Evolutionary conservation across 2,329 filamentous ascomycete genomes (phyloP), one percentile per base, ranked within the genome.

Genomic region (Exophiala xenobiotica): DNA sequence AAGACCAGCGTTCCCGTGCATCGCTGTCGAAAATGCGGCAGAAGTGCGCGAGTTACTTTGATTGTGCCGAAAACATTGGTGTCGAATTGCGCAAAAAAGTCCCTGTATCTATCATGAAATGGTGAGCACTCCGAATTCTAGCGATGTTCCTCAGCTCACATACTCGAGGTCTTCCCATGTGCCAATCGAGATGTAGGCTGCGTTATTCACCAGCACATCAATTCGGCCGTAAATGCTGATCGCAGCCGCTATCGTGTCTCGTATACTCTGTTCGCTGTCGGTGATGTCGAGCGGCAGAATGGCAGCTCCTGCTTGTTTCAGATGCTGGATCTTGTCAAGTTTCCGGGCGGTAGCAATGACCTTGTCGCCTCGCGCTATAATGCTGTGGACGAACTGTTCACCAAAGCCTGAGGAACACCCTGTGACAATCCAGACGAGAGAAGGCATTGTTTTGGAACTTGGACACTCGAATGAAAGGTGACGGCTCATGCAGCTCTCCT

Each of bases 21-120:
- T 41, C 63, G 57, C 14, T 54, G 31, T 20, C 69, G 67, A 46
- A 73, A 59, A 46, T 68, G 63, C 3, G 70, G 70, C 5, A 70
- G 61, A 2, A 69, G 44, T 1, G 67, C 66, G 14, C 67, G 63
- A 19, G 65, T 66, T 2, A 70, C 54, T 20, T 67, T 67, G 12
- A 72, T 55, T 1, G 66, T 62, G 1, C 69, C 70, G 40, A 72
- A 69, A 2, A 66, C 57, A 48, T 74, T 74, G 8, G 65, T 65
- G 24, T 65, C 64, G 57, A 72, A 71, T 29, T 67, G 60, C n/a
- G 47, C 52, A 2, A 54, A 24, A 8, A 56, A 56, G 7, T 67
- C 61, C 26, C 60, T 60, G 3, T 63, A 56, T 45, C 57, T 63
- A 7, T 12, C 4, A 22, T n/a, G 11, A 35, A 8, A 20, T 20